phyloP scores from a whole-genome alignment of 2,329 filamentous ascomycete genomes.

The Penicillium sp. region DNA sequence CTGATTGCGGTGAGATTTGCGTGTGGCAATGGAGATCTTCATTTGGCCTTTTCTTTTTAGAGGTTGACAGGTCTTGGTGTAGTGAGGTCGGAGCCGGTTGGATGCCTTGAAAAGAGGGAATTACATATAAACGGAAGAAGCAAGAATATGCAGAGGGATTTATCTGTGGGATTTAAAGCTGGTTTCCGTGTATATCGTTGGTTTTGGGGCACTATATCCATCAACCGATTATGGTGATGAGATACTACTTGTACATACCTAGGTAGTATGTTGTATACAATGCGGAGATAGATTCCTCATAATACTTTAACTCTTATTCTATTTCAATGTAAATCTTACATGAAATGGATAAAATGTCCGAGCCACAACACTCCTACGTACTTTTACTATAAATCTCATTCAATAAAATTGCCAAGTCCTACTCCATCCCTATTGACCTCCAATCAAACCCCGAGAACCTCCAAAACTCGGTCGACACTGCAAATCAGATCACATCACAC shows the following conservation, averaged over 20 bases:
- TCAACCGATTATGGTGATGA: not conserved
- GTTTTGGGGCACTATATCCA: not conserved
- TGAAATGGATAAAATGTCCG: not conserved
- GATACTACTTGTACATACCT: too few species aligned
- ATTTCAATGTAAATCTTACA: not conserved
- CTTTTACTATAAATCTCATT: not conserved
- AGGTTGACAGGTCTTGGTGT: not conserved
- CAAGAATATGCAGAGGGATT: not conserved
- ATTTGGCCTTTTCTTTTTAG: not conserved
- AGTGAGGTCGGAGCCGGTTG: not conserved
- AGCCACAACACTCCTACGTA: not conserved
- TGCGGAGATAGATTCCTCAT: not conserved
- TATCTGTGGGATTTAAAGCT: not conserved
- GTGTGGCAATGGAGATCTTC: not conserved
- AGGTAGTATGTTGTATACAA: too few species aligned
- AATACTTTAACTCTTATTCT: not conserved
- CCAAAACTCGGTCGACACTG: not conserved
- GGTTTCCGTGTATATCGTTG: not conserved
- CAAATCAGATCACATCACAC: slow-evolving; percentile 3
- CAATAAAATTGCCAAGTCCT: not conserved
- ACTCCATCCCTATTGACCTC: not conserved
- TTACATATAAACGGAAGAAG: not conserved
- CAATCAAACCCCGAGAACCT: not conserved
- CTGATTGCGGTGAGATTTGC: not conserved
- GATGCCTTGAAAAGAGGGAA: not conserved